phyloP scores from a whole-genome alignment of 169 alveolate species.

The Amoebophrya sp. region DNA sequence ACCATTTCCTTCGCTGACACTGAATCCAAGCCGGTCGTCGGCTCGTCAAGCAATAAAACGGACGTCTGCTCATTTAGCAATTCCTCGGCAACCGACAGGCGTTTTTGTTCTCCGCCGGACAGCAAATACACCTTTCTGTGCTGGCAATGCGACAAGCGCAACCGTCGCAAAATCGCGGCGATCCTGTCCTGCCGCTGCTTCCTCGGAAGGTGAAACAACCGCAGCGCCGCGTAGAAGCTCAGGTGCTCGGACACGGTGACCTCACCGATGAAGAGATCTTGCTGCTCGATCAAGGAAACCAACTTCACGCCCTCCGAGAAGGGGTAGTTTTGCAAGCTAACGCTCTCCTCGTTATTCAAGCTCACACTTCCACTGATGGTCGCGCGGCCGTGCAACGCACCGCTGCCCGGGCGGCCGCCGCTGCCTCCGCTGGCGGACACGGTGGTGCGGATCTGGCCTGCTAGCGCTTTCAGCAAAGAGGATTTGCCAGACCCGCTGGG shows the following conservation, averaged over 20 bases:
- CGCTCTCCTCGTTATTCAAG: neutral
- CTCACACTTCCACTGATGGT: neutral
- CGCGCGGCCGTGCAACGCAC: neutral
- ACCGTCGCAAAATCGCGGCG: neutral
- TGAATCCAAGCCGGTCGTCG: neutral
- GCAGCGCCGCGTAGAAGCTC: neutral
- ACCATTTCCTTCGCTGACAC: neutral
- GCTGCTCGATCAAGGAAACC: neutral
- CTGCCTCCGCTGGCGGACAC: neutral
- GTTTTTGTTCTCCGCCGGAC: neutral
- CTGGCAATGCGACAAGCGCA: neutral
- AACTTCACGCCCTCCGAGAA: neutral
- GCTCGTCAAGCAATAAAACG: neutral
- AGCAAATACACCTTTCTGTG: neutral
- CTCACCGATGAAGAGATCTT: neutral
- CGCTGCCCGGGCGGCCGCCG: neutral
- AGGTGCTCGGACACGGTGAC: neutral
- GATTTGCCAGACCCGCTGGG: neutral
- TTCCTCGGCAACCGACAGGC: neutral
- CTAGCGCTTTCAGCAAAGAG: neutral
- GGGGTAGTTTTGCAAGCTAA: neutral
- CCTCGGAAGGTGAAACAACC: neutral
- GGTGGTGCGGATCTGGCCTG: neutral
- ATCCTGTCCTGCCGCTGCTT: neutral
- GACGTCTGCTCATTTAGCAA: neutral